These are phyloP conservation scores for Zygosaccharomyces pseudobailii DNA, from an alignment of 1,139 yeast species.

Conservation along the genomic window DNA sequence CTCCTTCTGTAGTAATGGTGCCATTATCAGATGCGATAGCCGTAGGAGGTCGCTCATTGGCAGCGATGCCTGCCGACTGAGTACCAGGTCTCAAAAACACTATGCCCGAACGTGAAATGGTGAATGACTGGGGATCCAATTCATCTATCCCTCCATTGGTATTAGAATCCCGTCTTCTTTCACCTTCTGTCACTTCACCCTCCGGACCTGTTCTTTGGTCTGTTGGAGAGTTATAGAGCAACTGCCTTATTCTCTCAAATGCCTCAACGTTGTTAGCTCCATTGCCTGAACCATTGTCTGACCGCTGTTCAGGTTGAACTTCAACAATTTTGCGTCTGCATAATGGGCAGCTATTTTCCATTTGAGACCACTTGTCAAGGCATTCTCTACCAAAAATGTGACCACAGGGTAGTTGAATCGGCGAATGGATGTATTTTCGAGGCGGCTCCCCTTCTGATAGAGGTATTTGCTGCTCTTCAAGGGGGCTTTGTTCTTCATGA, in stretches of 20 bases:
- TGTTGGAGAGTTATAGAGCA: constrained; percentile 19
- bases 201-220: not conserved
- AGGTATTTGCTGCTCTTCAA: not conserved
- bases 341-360: constrained; percentile 70
- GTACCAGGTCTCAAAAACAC: constrained; percentile 15
- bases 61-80: not conserved
- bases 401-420: constrained; percentile 74
- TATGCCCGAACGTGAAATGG: constrained; percentile 17
- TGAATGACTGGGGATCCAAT: constrained; percentile 8
- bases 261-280: constrained; percentile 19
- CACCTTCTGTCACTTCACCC: not conserved
- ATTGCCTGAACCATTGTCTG: constrained; percentile 9
- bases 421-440: constrained; percentile 48
- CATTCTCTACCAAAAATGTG: constrained; percentile 76
- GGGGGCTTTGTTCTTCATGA: not conserved
- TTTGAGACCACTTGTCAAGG: constrained; percentile 67
- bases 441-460: constrained; percentile 1
- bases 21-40: not conserved
- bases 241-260: constrained; percentile 27
- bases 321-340: constrained; percentile 55
- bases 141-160: not conserved
- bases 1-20: not conserved
- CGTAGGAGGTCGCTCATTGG: not conserved
- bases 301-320: constrained; percentile 10
- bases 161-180: not conserved